Base-by-base conservation (phyloP, 768 basidiomycete species). In the Holtermannia corniformis region DNA sequence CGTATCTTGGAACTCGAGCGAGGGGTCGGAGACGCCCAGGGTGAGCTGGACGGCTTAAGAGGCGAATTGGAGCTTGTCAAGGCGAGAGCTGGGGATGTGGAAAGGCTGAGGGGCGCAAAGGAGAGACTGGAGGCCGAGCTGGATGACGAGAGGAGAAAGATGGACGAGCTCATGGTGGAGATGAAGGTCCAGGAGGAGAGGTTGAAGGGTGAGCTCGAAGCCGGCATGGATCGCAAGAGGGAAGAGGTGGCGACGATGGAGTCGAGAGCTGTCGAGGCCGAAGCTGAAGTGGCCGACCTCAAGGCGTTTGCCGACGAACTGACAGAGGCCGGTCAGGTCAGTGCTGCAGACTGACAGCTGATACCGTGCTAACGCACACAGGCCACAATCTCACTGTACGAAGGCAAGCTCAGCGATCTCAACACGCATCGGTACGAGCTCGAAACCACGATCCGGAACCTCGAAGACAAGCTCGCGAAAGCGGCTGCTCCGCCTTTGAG, bases 351-450 rank as follows among this genome's bases (percentile, higher is more conserved):
- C 7, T n/a, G 23, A n/a, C 5, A 22, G 44, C 49, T 49, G 43
- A 51, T 49, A 19, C 11, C 14, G 19, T 44, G 45, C n/a, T n/a
- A n/a, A n/a, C n/a, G n/a, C n/a, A n/a, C 22, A 23, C 64, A 91
- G 87, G 88, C 90, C 81, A 89, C 91, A 0, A 95, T 95, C 54
- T 87, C 87, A 19, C 77, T 95, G 11, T 96, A 97, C 65, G 93
- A 99, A 74, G 88, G 91, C 65, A 81, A 84, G 32, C 76, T 93
- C 4, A 84, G 80, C 52, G 77, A 77, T 1, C 79, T 81, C 20
- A 86, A 91, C 61, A 75, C 76, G 13, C 78, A 80, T 57, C 80
- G 84, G 43, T 87, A 87, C 61, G 88, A 92, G 60, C 76, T 86
- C 55, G 87, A 92, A 62, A 59, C 56, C 21, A 49, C 54, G 20